Conservation (phyloP, 1,284 basidiomycete species). For the Malassezia japonica region DNA sequence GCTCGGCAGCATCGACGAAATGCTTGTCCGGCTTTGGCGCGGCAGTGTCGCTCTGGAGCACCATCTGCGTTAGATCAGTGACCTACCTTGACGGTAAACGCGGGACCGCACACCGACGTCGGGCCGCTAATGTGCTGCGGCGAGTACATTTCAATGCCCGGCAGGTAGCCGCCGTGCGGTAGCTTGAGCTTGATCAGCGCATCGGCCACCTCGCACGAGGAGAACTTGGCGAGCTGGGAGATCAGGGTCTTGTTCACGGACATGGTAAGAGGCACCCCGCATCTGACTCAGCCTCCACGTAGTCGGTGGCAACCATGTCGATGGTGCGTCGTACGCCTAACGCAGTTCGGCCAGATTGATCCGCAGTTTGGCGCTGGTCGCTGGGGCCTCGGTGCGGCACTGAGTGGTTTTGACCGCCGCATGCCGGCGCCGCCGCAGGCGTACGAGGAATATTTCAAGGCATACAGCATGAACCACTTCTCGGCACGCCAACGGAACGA, state of each 20-base stretch:
- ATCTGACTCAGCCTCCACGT: not conserved
- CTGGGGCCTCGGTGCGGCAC: slow-evolving; percentile 21
- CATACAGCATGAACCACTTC: slow-evolving; percentile 77
- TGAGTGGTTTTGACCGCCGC: slow-evolving; percentile 30
- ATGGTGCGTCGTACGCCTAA: slow-evolving; percentile 8
- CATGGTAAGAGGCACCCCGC: not conserved
- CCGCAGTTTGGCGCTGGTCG: slow-evolving; percentile 4
- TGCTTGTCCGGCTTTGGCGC: slow-evolving; percentile 64
- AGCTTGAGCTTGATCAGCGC: slow-evolving; percentile 74
- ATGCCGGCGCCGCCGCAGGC: slow-evolving; percentile 34
- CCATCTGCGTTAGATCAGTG: slow-evolving; percentile 54
- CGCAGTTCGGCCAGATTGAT: slow-evolving; percentile 12
- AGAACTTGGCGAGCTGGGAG: slow-evolving; percentile 5
- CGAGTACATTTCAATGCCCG: slow-evolving; percentile 63
- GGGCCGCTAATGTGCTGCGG: slow-evolving; percentile 39
- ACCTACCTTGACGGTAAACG: slow-evolving; percentile 68
- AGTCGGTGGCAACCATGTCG: not conserved
- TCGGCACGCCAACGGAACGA: slow-evolving; percentile 71
- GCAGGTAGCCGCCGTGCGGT: slow-evolving; percentile 67
- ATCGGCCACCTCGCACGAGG: slow-evolving; percentile 56
- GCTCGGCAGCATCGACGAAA: slow-evolving; percentile 71
- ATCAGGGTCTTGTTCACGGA: not conserved
- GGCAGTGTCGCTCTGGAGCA: slow-evolving; percentile 56
- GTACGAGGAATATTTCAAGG: slow-evolving; percentile 50
- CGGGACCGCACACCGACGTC: slow-evolving; percentile 57